Base-by-base conservation (phyloP, 2,329 filamentous ascomycete genomes). In the Anthostomella pinea region DNA sequence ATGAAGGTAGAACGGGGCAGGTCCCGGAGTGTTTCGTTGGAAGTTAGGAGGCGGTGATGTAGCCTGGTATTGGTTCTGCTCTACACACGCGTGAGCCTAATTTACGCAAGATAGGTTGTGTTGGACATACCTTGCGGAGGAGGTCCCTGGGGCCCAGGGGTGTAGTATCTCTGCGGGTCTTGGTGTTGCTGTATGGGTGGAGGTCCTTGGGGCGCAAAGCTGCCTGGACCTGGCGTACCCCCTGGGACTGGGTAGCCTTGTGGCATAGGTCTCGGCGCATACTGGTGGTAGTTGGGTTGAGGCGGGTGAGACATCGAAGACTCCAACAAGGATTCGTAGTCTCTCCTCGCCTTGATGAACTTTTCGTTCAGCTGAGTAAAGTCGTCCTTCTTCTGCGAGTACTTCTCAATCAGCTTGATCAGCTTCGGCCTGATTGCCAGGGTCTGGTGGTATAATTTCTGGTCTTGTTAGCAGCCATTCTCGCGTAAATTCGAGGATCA, bases 331-430 rank as follows among this genome's bases (percentile, higher is more conserved):
- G 87, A 83, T 66, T 98, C 93, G 61, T 98, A 98, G 65, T 98
- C 93, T 54, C 91, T 80, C 48, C 93, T 83, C 29, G 93, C 93
- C 66, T 98, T 98, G 73, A 98, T 97, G 64, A 98, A 98, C 68
- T 97, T 97, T 64, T 98, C 93, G 57, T 98, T 98, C 45, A 98
- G 72, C 60, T 97, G 91, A 2, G 93, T 96, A 58, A 98, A 97
- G 63, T 98, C 93, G 65, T 98, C 93, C 68, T 98, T 98, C 77
- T 95, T 97, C 62, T 98, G 93, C 8, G 93, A 97, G 60, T 98
- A 98, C 63, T 97, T 97, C 45, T 94, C 93, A 60, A 98, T 98
- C 32, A 98, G 70, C 68, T 97, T 94, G 60, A 98, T 97, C 45
- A 98, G 70, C 69, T 98, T 98, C 9, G 93, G 93, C 20, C 93